phyloP scores from a whole-genome alignment of 371 early-diverging fungal genomes.

The Rhizopus sp. region DNA sequence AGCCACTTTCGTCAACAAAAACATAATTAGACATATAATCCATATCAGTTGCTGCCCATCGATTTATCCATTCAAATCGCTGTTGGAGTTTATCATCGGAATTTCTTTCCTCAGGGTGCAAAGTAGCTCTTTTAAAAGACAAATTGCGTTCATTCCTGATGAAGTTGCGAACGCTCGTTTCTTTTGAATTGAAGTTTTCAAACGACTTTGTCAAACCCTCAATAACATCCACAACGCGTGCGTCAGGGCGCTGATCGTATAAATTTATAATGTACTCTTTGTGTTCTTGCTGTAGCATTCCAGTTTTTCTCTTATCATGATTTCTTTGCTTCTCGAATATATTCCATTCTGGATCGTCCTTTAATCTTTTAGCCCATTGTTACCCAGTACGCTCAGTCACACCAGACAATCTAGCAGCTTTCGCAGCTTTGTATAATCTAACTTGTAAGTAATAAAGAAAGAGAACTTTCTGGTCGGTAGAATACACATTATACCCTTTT shows the following conservation, averaged over 20 bases:
- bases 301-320: conserved; percentile 5
- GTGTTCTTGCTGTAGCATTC: conserved; percentile 10
- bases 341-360: conserved; percentile 9
- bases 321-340: conserved; percentile 8
- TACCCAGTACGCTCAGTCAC: conserved; percentile 7
- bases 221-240: conserved; percentile 8
- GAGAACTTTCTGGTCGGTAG: conserved; percentile 6
- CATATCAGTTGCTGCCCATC: conserved; percentile 11
- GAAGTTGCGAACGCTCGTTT: conserved; percentile 11
- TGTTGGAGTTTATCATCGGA: conserved; percentile 12
- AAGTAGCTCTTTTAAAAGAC: conserved; percentile 3
- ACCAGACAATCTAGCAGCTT: conserved; percentile 6
- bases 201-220: conserved; percentile 11
- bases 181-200: conserved; percentile 9
- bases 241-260: conserved; percentile 5
- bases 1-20: conserved; percentile 10
- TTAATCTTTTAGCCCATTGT: conserved; percentile 7
- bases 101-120: conserved; percentile 2
- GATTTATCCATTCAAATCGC: conserved; percentile 5
- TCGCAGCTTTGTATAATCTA: conserved; percentile 8
- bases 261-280: conserved; percentile 12
- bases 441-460: conserved; percentile 9
- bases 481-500: conserved; percentile 11
- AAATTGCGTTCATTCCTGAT: conserved; percentile 4
- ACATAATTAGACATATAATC: conserved; percentile 10